Percentiles rank a stretch among this genome's conserved stretches.
Conservation (phyloP, 306 rosid species). For the Quercus gilva region DNA sequence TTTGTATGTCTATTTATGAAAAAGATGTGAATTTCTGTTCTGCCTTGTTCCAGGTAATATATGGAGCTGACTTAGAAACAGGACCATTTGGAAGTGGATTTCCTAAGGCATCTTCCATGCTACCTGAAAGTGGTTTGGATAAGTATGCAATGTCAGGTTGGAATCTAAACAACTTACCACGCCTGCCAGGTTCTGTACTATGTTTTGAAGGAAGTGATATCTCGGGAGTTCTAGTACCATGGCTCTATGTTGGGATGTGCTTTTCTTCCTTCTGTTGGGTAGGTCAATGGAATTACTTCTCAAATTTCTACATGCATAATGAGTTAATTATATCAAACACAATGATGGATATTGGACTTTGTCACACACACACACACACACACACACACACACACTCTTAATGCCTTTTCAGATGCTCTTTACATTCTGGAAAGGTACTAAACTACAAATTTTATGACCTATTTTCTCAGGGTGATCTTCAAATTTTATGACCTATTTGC, state of each 20-base stretch:
- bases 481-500: not conserved
- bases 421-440: not conserved
- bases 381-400: no score
- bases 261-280: slow-evolving; percentile 99
- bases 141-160: slow-evolving; percentile 74
- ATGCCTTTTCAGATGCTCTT: not conserved
- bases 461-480: not conserved
- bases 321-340: not conserved
- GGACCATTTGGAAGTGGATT: slow-evolving; percentile 89
- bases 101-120: slow-evolving; percentile 60
- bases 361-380: not conserved
- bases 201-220: slow-evolving; percentile 86
- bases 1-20: slow-evolving; percentile 1
- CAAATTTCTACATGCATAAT: slow-evolving; percentile 2
- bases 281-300: slow-evolving; percentile 35
- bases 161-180: slow-evolving; percentile 89
- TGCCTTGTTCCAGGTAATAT: slow-evolving; percentile 59
- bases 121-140: slow-evolving; percentile 35
- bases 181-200: slow-evolving; percentile 84
- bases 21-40: slow-evolving; percentile 18
- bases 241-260: slow-evolving; percentile 99
- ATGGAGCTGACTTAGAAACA: slow-evolving; percentile 96
- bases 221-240: slow-evolving; percentile 96
- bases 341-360: not conserved
- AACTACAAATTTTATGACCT: not conserved